These are phyloP conservation scores for Ciborinia camelliae DNA, from an alignment of 2,329 filamentous ascomycete species.

Conservation along the genomic window DNA sequence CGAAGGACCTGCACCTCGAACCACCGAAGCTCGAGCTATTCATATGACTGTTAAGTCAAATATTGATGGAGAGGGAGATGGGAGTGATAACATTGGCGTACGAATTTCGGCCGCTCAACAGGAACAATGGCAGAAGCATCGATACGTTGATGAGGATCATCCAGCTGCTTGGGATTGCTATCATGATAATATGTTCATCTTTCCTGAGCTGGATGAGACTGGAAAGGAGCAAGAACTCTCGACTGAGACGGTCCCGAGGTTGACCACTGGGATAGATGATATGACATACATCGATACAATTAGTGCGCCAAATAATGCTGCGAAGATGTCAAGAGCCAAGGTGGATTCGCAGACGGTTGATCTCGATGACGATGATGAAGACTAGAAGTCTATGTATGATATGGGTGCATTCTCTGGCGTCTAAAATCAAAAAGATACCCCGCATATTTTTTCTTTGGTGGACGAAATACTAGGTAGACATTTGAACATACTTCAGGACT, in stretches of 20 bases:
- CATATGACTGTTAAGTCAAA: constrained; percentile 83
- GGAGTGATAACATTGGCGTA: constrained; percentile 69
- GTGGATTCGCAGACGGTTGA: constrained; percentile 25
- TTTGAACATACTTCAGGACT: constrained; percentile 3
- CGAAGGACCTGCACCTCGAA: constrained; percentile 32
- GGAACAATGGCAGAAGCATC: constrained; percentile 76
- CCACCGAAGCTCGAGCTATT: constrained; percentile 66
- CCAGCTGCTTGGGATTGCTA: constrained; percentile 74
- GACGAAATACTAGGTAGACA: constrained; percentile 13
- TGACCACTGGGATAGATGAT: constrained; percentile 54
- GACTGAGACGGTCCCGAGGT: constrained; percentile 31
- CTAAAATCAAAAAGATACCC: constrained; percentile 34
- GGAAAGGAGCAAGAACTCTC: constrained; percentile 24
- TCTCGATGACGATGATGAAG: constrained; percentile 12
- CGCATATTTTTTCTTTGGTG: constrained; percentile 20
- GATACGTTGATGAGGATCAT: constrained; percentile 79
- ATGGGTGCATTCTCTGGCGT: constrained; percentile 27
- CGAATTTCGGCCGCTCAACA: constrained; percentile 74
- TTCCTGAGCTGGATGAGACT: constrained; percentile 20
- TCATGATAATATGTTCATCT: constrained; percentile 63
- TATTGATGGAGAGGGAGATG: constrained; percentile 61
- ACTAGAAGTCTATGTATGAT: constrained; percentile 7
- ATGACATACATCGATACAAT: constrained; percentile 61
- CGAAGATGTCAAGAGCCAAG: constrained; percentile 34
- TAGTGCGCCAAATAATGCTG: constrained; percentile 46